Conservation (phyloP, 1,284 basidiomycete genomes). For the Inonotus hispidus region DNA sequence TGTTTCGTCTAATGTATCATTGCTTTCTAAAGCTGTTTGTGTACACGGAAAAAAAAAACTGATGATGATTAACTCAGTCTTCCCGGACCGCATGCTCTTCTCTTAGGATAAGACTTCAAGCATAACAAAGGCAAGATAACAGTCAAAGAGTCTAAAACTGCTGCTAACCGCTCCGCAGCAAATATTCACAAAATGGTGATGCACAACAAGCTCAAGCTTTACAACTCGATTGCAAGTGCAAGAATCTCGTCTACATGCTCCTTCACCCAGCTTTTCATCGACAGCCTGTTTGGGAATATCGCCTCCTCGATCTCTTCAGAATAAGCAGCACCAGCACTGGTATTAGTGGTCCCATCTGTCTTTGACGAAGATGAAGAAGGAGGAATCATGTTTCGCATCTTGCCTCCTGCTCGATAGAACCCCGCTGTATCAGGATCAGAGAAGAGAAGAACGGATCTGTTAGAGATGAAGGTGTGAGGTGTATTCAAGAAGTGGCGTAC, state of each 20-base stretch:
- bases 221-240: background rate
- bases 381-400: background rate
- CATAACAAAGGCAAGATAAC: no score
- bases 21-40: no score
- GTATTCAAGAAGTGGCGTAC: background rate
- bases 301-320: slow-evolving; percentile 4
- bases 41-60: no score
- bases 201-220: background rate
- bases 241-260: slow-evolving; percentile 1
- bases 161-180: no score
- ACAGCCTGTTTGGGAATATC: background rate
- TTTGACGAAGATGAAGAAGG: background rate
- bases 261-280: slow-evolving; percentile 1
- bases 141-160: no score
- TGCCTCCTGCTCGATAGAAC: slow-evolving; percentile 4
- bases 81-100: no score
- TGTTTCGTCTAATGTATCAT: no score
- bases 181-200: background rate
- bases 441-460: background rate
- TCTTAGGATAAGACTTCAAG: no score
- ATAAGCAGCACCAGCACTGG: background rate
- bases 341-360: no score
- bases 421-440: background rate
- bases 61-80: no score
- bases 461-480: background rate